Conservation (phyloP, 1,139 yeast genomes). For the Lodderomyces theae region DNA sequence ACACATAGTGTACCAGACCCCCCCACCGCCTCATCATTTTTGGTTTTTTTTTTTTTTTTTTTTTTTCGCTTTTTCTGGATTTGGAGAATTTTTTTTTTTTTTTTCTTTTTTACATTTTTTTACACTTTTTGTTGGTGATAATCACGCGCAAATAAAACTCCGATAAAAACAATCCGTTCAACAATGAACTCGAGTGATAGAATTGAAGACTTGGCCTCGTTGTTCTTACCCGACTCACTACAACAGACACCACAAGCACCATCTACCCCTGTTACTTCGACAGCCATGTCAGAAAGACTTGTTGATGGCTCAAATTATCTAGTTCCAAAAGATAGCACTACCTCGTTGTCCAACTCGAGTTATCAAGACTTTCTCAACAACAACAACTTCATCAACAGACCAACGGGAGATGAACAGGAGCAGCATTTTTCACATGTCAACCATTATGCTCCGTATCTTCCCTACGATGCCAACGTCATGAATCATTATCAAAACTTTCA, state of each 20-base stretch:
- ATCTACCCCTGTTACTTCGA: constrained; percentile 4
- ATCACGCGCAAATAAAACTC: constrained; percentile 9
- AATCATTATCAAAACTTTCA: constrained; percentile 5
- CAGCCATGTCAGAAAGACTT: background rate
- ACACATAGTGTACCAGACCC: too few relatives aligned
- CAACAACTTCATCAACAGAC: constrained; percentile 22
- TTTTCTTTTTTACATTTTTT: background rate
- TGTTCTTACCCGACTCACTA: constrained; percentile 43
- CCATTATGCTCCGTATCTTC: constrained; percentile 13
- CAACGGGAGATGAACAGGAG: constrained; percentile 7
- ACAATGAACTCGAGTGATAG: constrained; percentile 17
- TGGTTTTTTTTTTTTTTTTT: background rate
- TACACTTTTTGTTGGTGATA: background rate
- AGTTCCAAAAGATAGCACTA: constrained; percentile 3
- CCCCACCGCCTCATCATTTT: background rate
- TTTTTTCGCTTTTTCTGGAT: too few relatives aligned
- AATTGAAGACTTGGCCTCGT: constrained; percentile 42
- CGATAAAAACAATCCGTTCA: constrained; percentile 4
- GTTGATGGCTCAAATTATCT: background rate
- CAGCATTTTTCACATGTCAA: constrained; percentile 13
- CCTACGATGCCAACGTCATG: constrained; percentile 12
- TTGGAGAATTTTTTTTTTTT: background rate
- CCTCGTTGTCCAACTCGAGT: constrained; percentile 11
- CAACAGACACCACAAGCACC: constrained; percentile 20
- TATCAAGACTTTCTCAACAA: constrained; percentile 23